Evolutionary conservation across 1,139 yeast genomes (phyloP).

Genomic region (Taphrina pruni): DNA sequence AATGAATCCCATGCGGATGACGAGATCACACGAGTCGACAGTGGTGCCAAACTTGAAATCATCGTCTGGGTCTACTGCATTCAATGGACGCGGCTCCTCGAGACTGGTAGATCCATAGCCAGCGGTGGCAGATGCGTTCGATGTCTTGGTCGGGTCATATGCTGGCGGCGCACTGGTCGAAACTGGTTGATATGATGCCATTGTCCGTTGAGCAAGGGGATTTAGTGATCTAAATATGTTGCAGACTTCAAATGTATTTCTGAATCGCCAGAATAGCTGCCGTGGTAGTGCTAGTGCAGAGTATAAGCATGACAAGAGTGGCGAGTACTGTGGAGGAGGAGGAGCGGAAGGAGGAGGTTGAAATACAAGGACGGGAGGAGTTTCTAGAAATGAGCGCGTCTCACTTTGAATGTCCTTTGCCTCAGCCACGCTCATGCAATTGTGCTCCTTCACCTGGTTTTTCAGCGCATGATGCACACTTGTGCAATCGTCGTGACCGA

Average conservation of each 20-base stretch:
- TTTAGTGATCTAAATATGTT: too few relatives aligned
- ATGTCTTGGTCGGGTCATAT: slow-evolving; percentile 20
- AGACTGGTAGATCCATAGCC: slow-evolving; percentile 20
- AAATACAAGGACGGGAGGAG: background rate
- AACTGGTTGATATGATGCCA: slow-evolving; percentile 21
- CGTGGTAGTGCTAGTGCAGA: background rate
- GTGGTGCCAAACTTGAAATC: slow-evolving; percentile 83
- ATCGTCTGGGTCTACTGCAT: slow-evolving; percentile 53
- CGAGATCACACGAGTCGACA: slow-evolving; percentile 77
- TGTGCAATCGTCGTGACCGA: too few relatives aligned
- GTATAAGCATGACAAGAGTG: background rate
- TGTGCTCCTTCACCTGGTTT: too few relatives aligned
- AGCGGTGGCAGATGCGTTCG: slow-evolving; percentile 4
- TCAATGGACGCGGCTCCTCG: slow-evolving; percentile 1
- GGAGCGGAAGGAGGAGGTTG: background rate
- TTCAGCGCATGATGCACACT: too few relatives aligned
- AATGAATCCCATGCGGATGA: slow-evolving; percentile 73
- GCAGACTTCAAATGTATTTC: too few relatives aligned
- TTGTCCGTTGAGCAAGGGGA: background rate
- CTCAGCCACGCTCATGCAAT: background rate
- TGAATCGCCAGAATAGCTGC: background rate
- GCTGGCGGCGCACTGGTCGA: slow-evolving; percentile 32
- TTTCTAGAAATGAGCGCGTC: background rate
- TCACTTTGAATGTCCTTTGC: background rate
- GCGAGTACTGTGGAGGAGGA: slow-evolving; percentile 1